Evolutionary conservation across 2,329 filamentous ascomycete species (phyloP), one percentile per base, ranked within the genome.

Genomic region (Biscogniauxia mediterranea): DNA sequence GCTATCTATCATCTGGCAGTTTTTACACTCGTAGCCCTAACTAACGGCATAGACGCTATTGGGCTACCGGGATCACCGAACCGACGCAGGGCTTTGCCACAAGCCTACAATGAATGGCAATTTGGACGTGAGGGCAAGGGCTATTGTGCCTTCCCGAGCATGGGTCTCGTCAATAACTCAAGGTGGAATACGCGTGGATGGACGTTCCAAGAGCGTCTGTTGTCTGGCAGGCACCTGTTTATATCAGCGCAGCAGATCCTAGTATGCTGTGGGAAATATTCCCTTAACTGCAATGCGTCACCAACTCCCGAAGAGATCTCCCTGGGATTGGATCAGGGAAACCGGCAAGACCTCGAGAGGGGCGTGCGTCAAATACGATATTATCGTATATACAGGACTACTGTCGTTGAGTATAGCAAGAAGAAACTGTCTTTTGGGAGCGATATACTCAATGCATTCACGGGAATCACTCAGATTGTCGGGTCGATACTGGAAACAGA

Each of bases 1-100:
- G 56, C 56, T 46, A 53, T 64, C 46, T 61, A 61, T n/a, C 42
- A 59, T 55, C 50, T 46, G 42, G 55, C 56, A 5, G 38, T 55
- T 38, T 52, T 61, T n/a, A 57, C 56, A 32, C 50, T 61, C 17
- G 46, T 59, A 15, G 51, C 56, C 21, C 56, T 61, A 4, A 55
- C 58, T 21, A 55, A 61, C 13, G 56, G 54, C 54, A 57, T 46
- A 59, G 42, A 26, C 58, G 50, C 32, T 32, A 51, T 32, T 21
- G 52, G 52, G 52, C 57, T 62, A 17, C 15, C 46, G 2, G 60
- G 57, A 7, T 55, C 58, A 25, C 28, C 42, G 20, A 58, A 23
- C 28, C 57, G 57, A 11, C 58, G 49, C 17, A 52, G 17, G 52
- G 51, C 20, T 19, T 28, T 32, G 54, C 19, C 32, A 7, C 4